Conservation (phyloP, 345 rosid genomes). For the Citrus sp. region DNA sequence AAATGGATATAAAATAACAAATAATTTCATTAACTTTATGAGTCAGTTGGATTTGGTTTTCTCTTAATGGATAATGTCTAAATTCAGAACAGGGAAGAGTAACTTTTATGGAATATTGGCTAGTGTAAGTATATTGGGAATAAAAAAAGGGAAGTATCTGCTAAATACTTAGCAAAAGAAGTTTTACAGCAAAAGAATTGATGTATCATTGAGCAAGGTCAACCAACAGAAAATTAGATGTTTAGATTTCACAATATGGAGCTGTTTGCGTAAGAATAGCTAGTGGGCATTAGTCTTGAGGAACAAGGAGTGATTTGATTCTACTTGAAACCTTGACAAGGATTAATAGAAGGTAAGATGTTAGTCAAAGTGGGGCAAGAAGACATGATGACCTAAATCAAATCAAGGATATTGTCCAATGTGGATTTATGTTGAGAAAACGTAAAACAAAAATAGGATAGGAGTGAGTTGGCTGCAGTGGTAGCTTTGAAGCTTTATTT, state of each 20-base stretch:
- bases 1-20: background rate
- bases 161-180: background rate
- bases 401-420: background rate
- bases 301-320: background rate
- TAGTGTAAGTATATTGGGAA: background rate
- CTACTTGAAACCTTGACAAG: background rate
- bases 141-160: background rate
- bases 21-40: background rate
- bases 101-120: background rate
- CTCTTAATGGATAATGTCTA: background rate
- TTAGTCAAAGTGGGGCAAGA: background rate
- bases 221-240: background rate
- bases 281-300: background rate
- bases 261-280: background rate
- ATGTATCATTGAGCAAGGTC: background rate
- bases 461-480: background rate
- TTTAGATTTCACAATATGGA: background rate
- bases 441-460: background rate
- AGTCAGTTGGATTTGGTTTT: background rate
- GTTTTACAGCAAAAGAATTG: background rate
- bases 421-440: background rate
- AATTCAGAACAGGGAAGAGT: background rate
- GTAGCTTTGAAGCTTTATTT: background rate
- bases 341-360: conserved; percentile 1
- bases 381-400: background rate